Base-by-base conservation (phyloP, 2,329 filamentous ascomycete species). In the Blastomyces emzantsi region DNA sequence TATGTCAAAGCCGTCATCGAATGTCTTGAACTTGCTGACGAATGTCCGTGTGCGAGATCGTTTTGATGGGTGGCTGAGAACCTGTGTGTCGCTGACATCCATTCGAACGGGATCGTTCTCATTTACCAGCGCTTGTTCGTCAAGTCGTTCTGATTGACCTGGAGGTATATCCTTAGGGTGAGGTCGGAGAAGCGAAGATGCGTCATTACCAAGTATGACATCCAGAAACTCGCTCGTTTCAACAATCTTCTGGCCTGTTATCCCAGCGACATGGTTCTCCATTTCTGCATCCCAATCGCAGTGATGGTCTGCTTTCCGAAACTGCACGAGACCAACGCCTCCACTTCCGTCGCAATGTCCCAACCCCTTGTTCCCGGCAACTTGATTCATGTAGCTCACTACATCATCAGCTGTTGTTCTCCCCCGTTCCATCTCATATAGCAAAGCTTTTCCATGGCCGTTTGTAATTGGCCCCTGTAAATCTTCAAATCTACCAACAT, bases 141-240 rank as follows among this genome's bases (percentile, higher is more conserved):
- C 64, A 33, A 25, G 62, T 15, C 57, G 59, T 22, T 63, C 36
- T 22, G 63, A 61, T 22, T 61, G 39, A 19, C 61, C 63, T 2
- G 62, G 54, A 11, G 60, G n/a, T 25, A 60, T 49, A 9, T 47
- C 43, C 59, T n/a, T 45, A 15, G 77, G 75, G 6, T 95, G 81
- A 6, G 87, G 83, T 47, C 86, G 84, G 64, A 90, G 86, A 25
- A 97, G 79, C 54, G 84, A 82, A 64, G 83, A 85, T 7, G 90
- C 85, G 76, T 97, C 88, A 60, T 88, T 89, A n/a, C 81, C 86
- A 36, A 97, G 77, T 56, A 99, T 94, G 1, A 90, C 90, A 73
- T 96, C 91, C 1, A 99, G 81, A 66, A 99, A 96, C 69, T 97
- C 92, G 64, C 89, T 92, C 71, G 97, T 92, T 69, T 93, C 87